Base-by-base conservation (phyloP, 1,284 basidiomycete species). In the Tilletia horrida region DNA sequence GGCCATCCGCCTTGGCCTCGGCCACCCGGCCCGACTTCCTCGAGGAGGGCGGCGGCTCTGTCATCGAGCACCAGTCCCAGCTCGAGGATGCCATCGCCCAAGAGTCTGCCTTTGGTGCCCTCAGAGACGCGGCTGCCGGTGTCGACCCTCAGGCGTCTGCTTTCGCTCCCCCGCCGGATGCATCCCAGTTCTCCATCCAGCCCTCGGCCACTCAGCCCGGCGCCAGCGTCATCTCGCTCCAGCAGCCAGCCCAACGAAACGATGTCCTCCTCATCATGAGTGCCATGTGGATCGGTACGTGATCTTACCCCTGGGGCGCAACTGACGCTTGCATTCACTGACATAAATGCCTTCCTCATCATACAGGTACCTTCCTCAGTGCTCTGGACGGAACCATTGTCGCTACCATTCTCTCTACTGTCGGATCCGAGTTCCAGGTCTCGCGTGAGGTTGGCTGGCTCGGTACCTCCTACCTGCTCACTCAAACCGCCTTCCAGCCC, bases 401-500 rank as follows among this genome's bases (percentile, higher is more conserved):
- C 1, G 79, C 79, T 1, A 80, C 77, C 61, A 80, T 81, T 63
- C 62, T 80, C 40, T 68, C 68, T 31, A 70, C 71, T 0, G 78
- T 81, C 64, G 79, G 79, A 50, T 79, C 77, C 67, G 79, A 81
- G 65, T 81, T 81, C 70, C 70, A 70, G 44, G 77, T 80, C 23
- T 76, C 73, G 61, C 76, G 77, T 68, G 74, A 77, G 66, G 73
- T 78, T 47, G 73, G 73, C 29, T 80, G 79, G 79, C 69, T 80
- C 18, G 79, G 79, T 31, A 81, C 79, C 40, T 77, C 75, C 57
- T 81, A 81, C 65, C 67, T 81, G 44, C 70, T 81, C 45, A 80
- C 79, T 57, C 79, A 81, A 67, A 81, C 78, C 18, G 78, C 78
- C 25, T 81, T 79, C 73, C 77, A 79, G 68, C 79, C 79, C 4